These are phyloP conservation scores for Anisogramma anomala DNA, from an alignment of 2,329 filamentous ascomycete genomes.

Conservation along the genomic window DNA sequence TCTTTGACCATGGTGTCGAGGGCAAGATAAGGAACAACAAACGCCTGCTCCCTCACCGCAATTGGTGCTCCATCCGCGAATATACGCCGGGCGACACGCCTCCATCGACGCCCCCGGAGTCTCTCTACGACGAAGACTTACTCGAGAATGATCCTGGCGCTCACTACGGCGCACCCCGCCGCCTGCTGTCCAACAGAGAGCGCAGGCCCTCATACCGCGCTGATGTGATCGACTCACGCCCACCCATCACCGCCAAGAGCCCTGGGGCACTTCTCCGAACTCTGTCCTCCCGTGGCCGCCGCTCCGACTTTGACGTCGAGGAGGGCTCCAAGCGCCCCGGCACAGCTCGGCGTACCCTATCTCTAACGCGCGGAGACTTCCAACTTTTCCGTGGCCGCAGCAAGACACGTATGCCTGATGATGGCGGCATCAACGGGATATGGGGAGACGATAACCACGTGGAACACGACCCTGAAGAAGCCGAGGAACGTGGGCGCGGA, in stretches of 20 bases:
- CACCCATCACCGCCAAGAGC: slow-evolving; percentile 34
- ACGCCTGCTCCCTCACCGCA: slow-evolving; percentile 73
- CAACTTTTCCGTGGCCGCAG: slow-evolving; percentile 33
- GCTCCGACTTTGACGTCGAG: slow-evolving; percentile 17
- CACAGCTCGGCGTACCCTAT: slow-evolving; percentile 46
- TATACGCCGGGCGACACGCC: slow-evolving; percentile 71
- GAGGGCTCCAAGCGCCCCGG: slow-evolving; percentile 26
- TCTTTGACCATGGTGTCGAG: slow-evolving; percentile 83
- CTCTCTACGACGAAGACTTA: slow-evolving; percentile 32
- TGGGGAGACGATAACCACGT: slow-evolving; percentile 34
- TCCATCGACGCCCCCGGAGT: slow-evolving; percentile 49
- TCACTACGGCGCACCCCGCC: slow-evolving; percentile 30
- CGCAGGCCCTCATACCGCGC: slow-evolving; percentile 25
- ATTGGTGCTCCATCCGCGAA: slow-evolving; percentile 87
- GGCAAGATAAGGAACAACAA: slow-evolving; percentile 87
- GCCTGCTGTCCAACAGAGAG: slow-evolving; percentile 31
- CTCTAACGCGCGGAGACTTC: slow-evolving; percentile 44
- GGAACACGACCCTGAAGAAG: slow-evolving; percentile 24
- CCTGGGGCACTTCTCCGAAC: slow-evolving; percentile 35
- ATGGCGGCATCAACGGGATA: slow-evolving; percentile 44
- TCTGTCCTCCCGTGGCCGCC: slow-evolving; percentile 26
- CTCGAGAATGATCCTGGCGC: slow-evolving; percentile 23
- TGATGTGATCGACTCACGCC: slow-evolving; percentile 34
- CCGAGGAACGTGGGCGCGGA: slow-evolving; percentile 13
- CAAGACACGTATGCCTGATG: slow-evolving; percentile 31